Conservation (phyloP, 768 basidiomycete genomes). For the Candolleomyces eurysporus region DNA sequence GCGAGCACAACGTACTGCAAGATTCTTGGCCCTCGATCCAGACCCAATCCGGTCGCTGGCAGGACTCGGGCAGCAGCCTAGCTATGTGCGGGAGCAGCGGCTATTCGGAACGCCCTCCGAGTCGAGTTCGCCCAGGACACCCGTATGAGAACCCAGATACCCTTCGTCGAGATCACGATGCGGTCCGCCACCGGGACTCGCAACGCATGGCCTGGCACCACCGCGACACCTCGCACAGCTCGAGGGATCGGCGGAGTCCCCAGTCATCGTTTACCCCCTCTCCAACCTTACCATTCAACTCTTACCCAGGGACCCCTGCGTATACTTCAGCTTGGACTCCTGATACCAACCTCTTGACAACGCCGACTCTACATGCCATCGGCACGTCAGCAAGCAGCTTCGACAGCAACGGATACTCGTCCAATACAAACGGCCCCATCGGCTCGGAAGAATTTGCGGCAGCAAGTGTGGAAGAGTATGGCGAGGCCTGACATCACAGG, state of each 20-base stretch:
- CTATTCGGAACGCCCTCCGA: slow-evolving; percentile 31
- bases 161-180: slow-evolving; percentile 33
- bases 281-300: slow-evolving; percentile 33
- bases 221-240: slow-evolving; percentile 23
- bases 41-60: slow-evolving; percentile 39
- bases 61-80: slow-evolving; percentile 15
- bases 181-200: slow-evolving; percentile 15
- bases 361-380: slow-evolving; percentile 36
- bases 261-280: slow-evolving; percentile 33
- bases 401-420: slow-evolving; percentile 32
- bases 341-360: slow-evolving; percentile 28
- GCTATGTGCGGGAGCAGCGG: slow-evolving; percentile 5
- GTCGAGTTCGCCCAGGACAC: slow-evolving; percentile 33
- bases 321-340: slow-evolving; percentile 43
- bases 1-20: slow-evolving; percentile 28
- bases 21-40: slow-evolving; percentile 37
- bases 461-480: slow-evolving; percentile 37
- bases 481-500: slow-evolving; percentile 28
- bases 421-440: slow-evolving; percentile 31
- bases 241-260: slow-evolving; percentile 32
- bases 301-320: slow-evolving; percentile 33
- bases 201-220: slow-evolving; percentile 40
- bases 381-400: slow-evolving; percentile 18
- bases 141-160: slow-evolving; percentile 30
- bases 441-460: slow-evolving; percentile 39